Evolutionary conservation across 2,329 filamentous ascomycete species (phyloP).

Genomic region (Calonectria pteridis): DNA sequence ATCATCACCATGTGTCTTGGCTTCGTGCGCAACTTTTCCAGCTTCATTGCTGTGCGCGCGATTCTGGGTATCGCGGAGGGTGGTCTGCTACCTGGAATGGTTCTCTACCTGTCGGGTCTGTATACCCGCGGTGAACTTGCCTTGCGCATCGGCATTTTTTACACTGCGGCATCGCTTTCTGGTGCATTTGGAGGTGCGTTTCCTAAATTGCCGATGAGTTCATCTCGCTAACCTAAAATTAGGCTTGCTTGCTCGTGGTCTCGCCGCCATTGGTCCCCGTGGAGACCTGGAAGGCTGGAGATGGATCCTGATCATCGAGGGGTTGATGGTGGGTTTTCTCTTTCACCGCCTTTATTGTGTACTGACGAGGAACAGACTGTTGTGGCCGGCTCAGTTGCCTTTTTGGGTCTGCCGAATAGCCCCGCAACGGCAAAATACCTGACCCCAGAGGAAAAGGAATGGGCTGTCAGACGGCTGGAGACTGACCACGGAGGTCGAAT

Average conservation of each 20-base stretch:
- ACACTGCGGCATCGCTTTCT: constrained; percentile 44
- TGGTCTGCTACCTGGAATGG: constrained; percentile 67
- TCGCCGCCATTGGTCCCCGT: neutral
- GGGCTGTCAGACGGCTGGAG: neutral
- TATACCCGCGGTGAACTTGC: constrained; percentile 72
- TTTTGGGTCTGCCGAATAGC: neutral
- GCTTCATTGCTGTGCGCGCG: constrained; percentile 67
- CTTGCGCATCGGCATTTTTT: constrained; percentile 75
- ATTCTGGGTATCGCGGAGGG: constrained; percentile 20
- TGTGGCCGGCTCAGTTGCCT: neutral
- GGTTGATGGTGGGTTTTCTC: neutral
- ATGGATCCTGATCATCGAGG: neutral
- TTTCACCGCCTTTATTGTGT: neutral
- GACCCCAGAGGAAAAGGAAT: neutral
- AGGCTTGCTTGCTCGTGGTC: neutral
- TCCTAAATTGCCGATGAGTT: neutral
- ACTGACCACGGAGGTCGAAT: neutral
- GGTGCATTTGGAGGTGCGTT: neutral
- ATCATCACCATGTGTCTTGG: constrained; percentile 69
- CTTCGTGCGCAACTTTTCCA: constrained; percentile 64
- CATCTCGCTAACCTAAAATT: neutral
- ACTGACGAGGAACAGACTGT: neutral
- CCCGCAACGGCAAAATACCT: neutral
- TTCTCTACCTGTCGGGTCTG: constrained; percentile 74
- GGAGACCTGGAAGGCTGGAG: neutral